A percentile compares a stretch with the other conserved stretches of the same genome.
These are phyloP conservation scores for Boletus semigastroideus DNA, from an alignment of 1,284 basidiomycete genomes.

Conservation along the genomic window DNA sequence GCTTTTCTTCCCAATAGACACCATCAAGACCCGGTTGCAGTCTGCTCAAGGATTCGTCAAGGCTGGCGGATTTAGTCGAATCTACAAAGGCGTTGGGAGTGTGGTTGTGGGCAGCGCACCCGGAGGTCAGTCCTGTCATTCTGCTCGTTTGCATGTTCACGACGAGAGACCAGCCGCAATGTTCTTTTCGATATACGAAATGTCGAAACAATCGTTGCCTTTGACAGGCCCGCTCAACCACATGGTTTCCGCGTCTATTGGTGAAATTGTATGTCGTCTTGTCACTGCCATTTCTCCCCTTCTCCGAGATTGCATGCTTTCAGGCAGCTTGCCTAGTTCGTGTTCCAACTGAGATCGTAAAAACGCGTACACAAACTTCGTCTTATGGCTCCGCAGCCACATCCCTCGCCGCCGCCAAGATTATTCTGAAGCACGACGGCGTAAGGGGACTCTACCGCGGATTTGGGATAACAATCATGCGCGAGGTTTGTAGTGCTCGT, in stretches of 20 bases:
- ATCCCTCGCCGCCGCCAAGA: constrained; percentile 47
- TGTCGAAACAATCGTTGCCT: constrained; percentile 76
- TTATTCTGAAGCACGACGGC: constrained; percentile 59
- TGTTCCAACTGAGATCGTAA: constrained; percentile 94
- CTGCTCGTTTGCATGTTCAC: background rate
- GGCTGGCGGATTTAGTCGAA: constrained; percentile 88
- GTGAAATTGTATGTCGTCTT: constrained; percentile 69
- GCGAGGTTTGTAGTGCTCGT: constrained; percentile 56
- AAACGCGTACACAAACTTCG: constrained; percentile 79
- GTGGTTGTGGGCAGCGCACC: constrained; percentile 96
- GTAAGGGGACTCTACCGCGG: constrained; percentile 76
- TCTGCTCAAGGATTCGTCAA: constrained; percentile 82
- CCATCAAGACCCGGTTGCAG: constrained; percentile 93
- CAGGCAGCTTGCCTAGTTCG: constrained; percentile 90
- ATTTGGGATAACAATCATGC: constrained; percentile 74
- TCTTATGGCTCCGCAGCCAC: constrained; percentile 58
- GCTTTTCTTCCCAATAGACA: constrained; percentile 96
- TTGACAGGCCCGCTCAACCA: constrained; percentile 68
- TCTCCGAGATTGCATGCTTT: constrained; percentile 18
- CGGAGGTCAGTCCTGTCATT: constrained; percentile 62
- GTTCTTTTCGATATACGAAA: constrained; percentile 96
- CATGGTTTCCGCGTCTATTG: constrained; percentile 78
- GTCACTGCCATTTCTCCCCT: constrained; percentile 7
- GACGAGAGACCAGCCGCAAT: constrained; percentile 67
- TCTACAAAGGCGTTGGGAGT: constrained; percentile 95